Evolutionary conservation across 208 protist genomes (phyloP), one percentile per base, ranked within the genome.

Genomic region (Leishmania braziliensis): DNA sequence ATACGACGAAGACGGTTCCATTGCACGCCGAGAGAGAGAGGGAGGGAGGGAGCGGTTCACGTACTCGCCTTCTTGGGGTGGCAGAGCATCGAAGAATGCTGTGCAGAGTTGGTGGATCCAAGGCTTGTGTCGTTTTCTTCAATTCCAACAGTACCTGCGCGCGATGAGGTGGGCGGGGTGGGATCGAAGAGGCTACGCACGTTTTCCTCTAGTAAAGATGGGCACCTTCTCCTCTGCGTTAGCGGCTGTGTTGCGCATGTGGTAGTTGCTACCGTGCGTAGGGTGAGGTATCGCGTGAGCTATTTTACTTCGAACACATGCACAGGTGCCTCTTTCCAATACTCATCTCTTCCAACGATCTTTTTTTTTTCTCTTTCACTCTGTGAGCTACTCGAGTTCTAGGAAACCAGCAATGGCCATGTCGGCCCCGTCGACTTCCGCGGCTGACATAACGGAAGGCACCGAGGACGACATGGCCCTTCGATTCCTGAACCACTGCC

Each of bases 401-500:
- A n/a, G 46, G 46, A 51, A 73, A 54, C 14, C 26, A 54, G 46
- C 69, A 46, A 73, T 29, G 18, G 20, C 72, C 51, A 76, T 60
- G 3, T 29, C 33, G 29, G 16, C 51, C 16, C 9, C 53, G 51
- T 76, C 51, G 23, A 29, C 29, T 33, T 2, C 48, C 29, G n/a
- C 72, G n/a, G 48, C 29, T 16, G 29, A 12, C 33, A 14, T 76
- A 16, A 6, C 18, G 50, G 72, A 76, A 12, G 9, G n/a, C 72
- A 29, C 50, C 14, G 72, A 76, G 72, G 33, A 12, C 16, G 72
- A 56, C 48, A 58, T 76, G 51, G 72, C 72, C 54, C 77, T 94
- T 39, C 77, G 86, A 5, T 85, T 96, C 33, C 80, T 96, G 3
- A 96, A 96, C 75, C 76, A 89, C 62, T 94, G 88, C 70, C 85